A percentile compares a stretch with the other conserved stretches of the same genome.
Conservation (phyloP, 2,329 filamentous ascomycete genomes). For the Pseudogymnoascus sp. region DNA sequence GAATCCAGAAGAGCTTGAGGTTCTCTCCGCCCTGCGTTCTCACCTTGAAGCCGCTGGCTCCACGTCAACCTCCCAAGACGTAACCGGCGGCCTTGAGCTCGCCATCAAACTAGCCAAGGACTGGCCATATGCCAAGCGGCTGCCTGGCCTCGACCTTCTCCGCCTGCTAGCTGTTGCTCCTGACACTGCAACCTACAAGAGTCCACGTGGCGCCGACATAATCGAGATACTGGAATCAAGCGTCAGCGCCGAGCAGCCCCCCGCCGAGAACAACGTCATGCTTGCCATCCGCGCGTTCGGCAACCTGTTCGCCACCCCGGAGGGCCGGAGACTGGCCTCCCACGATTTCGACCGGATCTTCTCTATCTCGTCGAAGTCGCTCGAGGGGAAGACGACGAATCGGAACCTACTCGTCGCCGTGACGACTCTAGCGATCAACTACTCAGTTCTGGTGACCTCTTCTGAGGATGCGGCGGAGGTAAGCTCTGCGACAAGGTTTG, state of each 20-base stretch:
- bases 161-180: slow-evolving; percentile 70
- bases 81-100: slow-evolving; percentile 49
- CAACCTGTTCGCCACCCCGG: slow-evolving; percentile 71
- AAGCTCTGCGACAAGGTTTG: slow-evolving; percentile 31
- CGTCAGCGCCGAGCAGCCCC: slow-evolving; percentile 47
- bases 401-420: slow-evolving; percentile 76
- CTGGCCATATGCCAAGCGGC: slow-evolving; percentile 73
- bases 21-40: slow-evolving; percentile 51
- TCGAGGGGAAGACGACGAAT: slow-evolving; percentile 60
- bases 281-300: slow-evolving; percentile 72
- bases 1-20: slow-evolving; percentile 60
- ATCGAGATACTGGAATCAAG: slow-evolving; percentile 48
- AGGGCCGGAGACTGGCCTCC: slow-evolving; percentile 58
- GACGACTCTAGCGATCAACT: slow-evolving; percentile 77
- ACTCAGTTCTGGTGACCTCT: slow-evolving; percentile 60
- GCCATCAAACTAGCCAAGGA: slow-evolving; percentile 62
- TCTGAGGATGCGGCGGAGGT: slow-evolving; percentile 11
- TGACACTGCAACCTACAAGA: slow-evolving; percentile 51
- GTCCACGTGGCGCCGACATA: slow-evolving; percentile 47
- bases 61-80: slow-evolving; percentile 33
- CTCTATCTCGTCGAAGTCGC: slow-evolving; percentile 44
- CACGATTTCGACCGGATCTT: slow-evolving; percentile 44
- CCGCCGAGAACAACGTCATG: slow-evolving; percentile 76
- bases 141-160: slow-evolving; percentile 79
- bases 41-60: slow-evolving; percentile 48